Percentiles rank a stretch among this genome's conserved stretches.
Conservation (phyloP, 1,284 basidiomycete genomes). For the Irpex rosettiformis region DNA sequence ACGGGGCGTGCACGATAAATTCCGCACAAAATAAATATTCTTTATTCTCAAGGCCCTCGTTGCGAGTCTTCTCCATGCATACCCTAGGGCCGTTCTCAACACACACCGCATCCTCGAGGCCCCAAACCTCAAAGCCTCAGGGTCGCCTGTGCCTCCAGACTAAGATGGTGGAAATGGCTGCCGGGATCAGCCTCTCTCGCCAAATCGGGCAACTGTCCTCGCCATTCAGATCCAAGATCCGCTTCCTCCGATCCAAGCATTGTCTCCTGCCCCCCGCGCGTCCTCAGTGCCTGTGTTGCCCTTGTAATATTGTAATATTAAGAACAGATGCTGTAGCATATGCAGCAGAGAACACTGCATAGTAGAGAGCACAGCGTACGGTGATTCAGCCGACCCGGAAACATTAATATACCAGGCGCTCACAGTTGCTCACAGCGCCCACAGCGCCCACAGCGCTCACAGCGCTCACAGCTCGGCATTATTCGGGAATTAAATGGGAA, state of each 20-base stretch:
- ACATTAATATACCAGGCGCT: background rate
- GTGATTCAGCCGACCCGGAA: background rate
- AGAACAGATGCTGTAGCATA: no score
- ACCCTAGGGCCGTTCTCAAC: background rate
- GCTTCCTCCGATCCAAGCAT: conserved; percentile 20
- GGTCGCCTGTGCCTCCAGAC: background rate
- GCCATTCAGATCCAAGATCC: conserved; percentile 23
- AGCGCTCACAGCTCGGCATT: background rate
- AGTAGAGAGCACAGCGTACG: conserved; percentile 1
- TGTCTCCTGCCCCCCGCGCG: conserved; percentile 3
- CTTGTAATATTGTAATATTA: no score
- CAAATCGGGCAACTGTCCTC: background rate
- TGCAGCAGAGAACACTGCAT: no score
- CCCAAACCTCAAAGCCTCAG: background rate
- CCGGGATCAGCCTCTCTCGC: background rate
- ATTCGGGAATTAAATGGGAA: background rate
- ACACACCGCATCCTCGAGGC: background rate
- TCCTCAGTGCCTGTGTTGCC: no score
- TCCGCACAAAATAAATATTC: conserved; percentile 6
- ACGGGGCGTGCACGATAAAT: conserved; percentile 10
- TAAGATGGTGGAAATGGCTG: background rate
- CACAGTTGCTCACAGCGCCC: no score
- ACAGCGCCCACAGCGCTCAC: no score
- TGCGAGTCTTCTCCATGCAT: background rate
- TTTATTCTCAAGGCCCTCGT: background rate